Conservation (phyloP, 208 protist species). For the Porcisia deanei region DNA sequence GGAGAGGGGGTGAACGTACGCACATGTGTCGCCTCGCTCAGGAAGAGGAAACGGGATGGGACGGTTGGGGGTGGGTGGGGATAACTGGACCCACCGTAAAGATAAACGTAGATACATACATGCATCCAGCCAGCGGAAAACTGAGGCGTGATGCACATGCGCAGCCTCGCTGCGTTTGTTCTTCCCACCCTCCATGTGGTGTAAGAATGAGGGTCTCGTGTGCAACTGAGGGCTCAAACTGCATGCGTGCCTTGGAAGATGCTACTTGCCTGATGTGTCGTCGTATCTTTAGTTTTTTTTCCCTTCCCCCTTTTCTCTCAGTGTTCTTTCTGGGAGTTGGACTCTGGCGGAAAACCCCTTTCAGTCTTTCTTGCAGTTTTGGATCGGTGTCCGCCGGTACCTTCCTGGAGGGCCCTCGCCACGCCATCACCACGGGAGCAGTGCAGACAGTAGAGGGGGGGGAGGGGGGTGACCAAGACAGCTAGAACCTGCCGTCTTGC, state of each 20-base stretch:
- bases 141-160: not conserved
- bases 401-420: not conserved
- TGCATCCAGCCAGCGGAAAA: not conserved
- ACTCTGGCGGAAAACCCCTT: too few relatives aligned
- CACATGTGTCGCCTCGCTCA: not conserved
- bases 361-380: not conserved
- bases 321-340: not conserved
- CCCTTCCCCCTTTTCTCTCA: not conserved
- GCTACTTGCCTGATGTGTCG: not conserved
- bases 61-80: not conserved
- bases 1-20: not conserved
- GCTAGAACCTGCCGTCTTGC: not conserved
- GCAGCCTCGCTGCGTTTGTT: slow-evolving; percentile 2
- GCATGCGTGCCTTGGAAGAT: not conserved
- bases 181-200: not conserved
- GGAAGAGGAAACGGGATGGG: not conserved
- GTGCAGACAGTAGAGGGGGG: too few relatives aligned
- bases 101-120: not conserved
- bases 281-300: not conserved
- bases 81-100: too few relatives aligned
- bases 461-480: too few relatives aligned
- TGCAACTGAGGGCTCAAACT: not conserved
- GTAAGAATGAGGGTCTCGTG: not conserved
- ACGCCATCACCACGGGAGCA: not conserved
- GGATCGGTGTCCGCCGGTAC: not conserved